Evolutionary conservation across 2,329 filamentous ascomycete species (phyloP).

Genomic region (Alternaria alternata): DNA sequence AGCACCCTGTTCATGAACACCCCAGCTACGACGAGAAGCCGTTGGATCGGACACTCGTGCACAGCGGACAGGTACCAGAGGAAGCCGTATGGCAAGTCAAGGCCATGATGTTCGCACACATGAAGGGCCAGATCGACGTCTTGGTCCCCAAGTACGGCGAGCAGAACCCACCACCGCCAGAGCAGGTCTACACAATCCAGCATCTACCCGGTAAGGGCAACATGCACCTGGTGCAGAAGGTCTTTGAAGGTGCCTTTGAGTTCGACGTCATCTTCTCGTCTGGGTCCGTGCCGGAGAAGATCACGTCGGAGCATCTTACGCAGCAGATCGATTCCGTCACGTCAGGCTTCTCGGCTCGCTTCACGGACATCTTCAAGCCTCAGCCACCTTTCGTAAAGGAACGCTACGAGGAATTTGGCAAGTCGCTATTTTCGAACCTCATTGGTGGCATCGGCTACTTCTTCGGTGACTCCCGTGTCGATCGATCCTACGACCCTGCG

Average conservation of each 20-base stretch:
- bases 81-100: slow-evolving; percentile 87
- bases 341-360: slow-evolving; percentile 76
- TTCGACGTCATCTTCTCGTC: slow-evolving; percentile 94
- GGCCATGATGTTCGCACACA: slow-evolving; percentile 67
- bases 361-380: slow-evolving; percentile 74
- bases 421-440: slow-evolving; percentile 92
- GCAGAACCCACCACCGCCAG: slow-evolving; percentile 76
- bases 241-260: slow-evolving; percentile 87
- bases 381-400: slow-evolving; percentile 77
- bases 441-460: slow-evolving; percentile 96
- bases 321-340: slow-evolving; percentile 72
- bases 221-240: slow-evolving; percentile 86
- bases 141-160: slow-evolving; percentile 66
- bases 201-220: slow-evolving; percentile 78
- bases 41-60: slow-evolving; percentile 77
- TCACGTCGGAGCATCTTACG: slow-evolving; percentile 71
- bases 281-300: slow-evolving; percentile 65
- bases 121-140: slow-evolving; percentile 71
- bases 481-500: slow-evolving; percentile 88
- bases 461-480: slow-evolving; percentile 84
- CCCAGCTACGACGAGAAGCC: slow-evolving; percentile 73
- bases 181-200: slow-evolving; percentile 81
- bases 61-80: slow-evolving; percentile 71
- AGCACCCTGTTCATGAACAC: slow-evolving; percentile 65
- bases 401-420: slow-evolving; percentile 80